phyloP scores from a whole-genome alignment of 352 stramenopile species.

The Pythium folliculosum region DNA sequence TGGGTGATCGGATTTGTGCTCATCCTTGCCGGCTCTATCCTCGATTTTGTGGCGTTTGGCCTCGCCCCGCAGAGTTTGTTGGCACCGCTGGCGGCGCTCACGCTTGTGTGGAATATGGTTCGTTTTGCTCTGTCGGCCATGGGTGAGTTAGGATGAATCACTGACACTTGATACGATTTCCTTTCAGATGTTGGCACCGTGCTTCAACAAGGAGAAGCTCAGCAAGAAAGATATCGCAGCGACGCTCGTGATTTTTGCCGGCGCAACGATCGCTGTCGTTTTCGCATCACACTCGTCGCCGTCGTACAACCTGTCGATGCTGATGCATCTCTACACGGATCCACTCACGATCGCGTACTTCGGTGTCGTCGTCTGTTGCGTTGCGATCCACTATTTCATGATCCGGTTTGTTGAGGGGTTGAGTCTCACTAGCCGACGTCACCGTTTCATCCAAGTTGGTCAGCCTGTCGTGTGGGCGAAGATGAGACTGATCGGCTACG shows the following conservation, averaged over 20 bases:
- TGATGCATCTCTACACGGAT: conserved; percentile 79
- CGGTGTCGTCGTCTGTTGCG: conserved; percentile 51
- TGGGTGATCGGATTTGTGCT: conserved; percentile 86
- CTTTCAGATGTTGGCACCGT: conserved; percentile 73
- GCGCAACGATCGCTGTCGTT: conserved; percentile 80
- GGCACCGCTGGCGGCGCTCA: conserved; percentile 85
- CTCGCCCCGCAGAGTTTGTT: conserved; percentile 88
- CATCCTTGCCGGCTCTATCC: conserved; percentile 75
- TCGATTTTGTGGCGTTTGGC: conserved; percentile 92
- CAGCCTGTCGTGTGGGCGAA: conserved; percentile 61
- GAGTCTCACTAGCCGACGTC: conserved; percentile 66
- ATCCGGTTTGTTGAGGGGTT: conserved; percentile 71
- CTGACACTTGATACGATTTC: background rate
- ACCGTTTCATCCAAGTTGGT: conserved; percentile 79
- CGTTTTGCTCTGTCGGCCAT: too few relatives aligned
- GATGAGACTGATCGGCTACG: conserved; percentile 76
- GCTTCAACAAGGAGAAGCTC: conserved; percentile 89
- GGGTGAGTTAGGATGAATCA: too few relatives aligned
- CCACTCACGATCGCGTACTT: conserved; percentile 69
- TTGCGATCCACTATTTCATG: conserved; percentile 57
- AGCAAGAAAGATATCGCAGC: conserved; percentile 75
- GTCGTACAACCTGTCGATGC: conserved; percentile 79
- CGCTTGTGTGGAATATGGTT: conserved; percentile 92
- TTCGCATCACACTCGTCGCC: conserved; percentile 85
- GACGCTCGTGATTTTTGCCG: conserved; percentile 83